Percentiles rank a stretch among this genome's conserved stretches.
Conservation (phyloP, 2,329 filamentous ascomycete species). For the Microcyclosporella mali region DNA sequence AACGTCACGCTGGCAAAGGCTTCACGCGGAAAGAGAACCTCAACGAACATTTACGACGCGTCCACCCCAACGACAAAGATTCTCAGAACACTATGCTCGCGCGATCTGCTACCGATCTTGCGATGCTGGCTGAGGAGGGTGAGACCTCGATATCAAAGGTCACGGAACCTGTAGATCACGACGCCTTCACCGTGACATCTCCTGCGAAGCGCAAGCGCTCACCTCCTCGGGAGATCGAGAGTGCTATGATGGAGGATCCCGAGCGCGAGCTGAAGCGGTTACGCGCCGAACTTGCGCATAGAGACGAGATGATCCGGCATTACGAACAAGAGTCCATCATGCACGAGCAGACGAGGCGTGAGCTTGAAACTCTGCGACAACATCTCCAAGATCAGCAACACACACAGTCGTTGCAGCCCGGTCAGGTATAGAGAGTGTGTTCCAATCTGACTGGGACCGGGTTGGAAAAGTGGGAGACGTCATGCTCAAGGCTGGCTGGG, state of each 20-base stretch:
- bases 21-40: slow-evolving; percentile 93
- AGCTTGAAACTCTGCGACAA: not conserved
- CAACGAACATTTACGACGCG: slow-evolving; percentile 83
- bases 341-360: not conserved
- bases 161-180: slow-evolving; percentile 3
- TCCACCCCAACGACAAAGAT: slow-evolving; percentile 50
- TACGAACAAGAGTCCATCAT: slow-evolving; percentile 16
- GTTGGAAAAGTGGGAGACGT: not conserved
- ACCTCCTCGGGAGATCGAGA: slow-evolving; percentile 2
- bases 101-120: slow-evolving; percentile 10
- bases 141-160: slow-evolving; percentile 13
- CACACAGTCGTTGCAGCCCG: not conserved
- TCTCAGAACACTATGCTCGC: slow-evolving; percentile 15
- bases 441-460: not conserved
- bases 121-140: slow-evolving; percentile 13
- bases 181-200: slow-evolving; percentile 7
- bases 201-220: slow-evolving; percentile 9
- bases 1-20: slow-evolving; percentile 77
- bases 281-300: slow-evolving; percentile 36
- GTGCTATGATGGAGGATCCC: slow-evolving; percentile 27
- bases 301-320: slow-evolving; percentile 30
- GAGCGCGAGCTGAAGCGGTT: slow-evolving; percentile 37
- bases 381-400: not conserved
- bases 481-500: too few relatives aligned
- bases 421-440: not conserved